phyloP scores from a whole-genome alignment of 495 filamentous ascomycete species.

The Penicillium bovifimosum region DNA sequence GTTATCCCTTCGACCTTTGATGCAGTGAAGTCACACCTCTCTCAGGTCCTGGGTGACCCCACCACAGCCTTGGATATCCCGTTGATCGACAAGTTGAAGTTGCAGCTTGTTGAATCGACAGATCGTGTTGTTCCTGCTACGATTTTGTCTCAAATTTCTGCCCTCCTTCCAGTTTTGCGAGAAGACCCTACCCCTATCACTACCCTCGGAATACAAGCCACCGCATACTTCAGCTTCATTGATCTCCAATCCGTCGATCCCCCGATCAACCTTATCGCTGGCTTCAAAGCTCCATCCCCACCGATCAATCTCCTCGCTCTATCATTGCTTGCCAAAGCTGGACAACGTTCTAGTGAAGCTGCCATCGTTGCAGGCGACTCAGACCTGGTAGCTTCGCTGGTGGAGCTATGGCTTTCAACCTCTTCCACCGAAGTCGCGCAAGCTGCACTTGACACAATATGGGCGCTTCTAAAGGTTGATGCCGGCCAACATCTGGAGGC shows the following conservation, averaged over 20 bases:
- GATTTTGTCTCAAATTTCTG: conserved; percentile 42
- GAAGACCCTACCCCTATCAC: conserved; percentile 49
- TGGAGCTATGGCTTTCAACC: conserved; percentile 68
- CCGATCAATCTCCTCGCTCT: conserved; percentile 68
- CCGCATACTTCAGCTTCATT: conserved; percentile 36
- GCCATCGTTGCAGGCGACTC: conserved; percentile 63
- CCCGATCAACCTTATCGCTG: conserved; percentile 43
- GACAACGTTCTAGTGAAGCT: conserved; percentile 52
- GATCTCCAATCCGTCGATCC: conserved; percentile 42
- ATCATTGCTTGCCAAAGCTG: conserved; percentile 66
- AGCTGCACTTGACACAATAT: conserved; percentile 59
- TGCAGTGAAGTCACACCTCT: conserved; percentile 34
- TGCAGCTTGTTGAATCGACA: conserved; percentile 36
- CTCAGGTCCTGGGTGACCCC: conserved; percentile 32
- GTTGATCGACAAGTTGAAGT: conserved; percentile 37
- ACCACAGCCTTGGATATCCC: conserved; percentile 31
- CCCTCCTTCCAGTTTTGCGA: conserved; percentile 42
- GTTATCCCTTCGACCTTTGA: conserved; percentile 36
- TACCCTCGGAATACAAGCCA: conserved; percentile 36
- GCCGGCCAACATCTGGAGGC: conserved; percentile 38
- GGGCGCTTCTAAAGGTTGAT: conserved; percentile 65
- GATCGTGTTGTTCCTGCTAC: conserved; percentile 33
- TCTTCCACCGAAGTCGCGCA: conserved; percentile 68
- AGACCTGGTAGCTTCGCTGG: conserved; percentile 52
- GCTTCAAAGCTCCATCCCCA: conserved; percentile 53